A percentile compares a stretch with the other conserved stretches of the same genome.
Evolutionary conservation across 2,329 filamentous ascomycete species (phyloP).

Genomic region (Trichoderma sp.): DNA sequence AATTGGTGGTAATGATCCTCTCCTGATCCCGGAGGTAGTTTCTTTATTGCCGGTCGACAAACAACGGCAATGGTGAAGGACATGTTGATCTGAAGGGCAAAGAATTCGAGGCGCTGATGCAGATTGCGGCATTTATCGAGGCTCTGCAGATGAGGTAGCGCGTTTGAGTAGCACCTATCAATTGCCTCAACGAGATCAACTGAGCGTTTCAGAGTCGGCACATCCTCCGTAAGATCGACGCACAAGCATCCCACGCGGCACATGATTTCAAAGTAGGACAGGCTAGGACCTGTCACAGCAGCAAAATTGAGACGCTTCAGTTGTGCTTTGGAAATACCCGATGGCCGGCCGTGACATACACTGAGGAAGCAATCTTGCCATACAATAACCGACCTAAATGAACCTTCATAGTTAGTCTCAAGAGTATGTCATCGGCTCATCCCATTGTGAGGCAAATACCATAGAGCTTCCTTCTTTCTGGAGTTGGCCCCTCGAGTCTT

Average conservation of each 20-base stretch:
- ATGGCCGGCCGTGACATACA: not conserved
- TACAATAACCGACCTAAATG: not conserved
- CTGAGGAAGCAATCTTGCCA: not conserved
- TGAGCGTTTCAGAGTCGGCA: not conserved
- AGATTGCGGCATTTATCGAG: no score
- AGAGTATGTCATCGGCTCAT: no score
- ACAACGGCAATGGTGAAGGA: not conserved
- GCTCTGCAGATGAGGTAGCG: no score
- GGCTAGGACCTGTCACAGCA: not conserved
- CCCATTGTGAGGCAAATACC: not conserved
- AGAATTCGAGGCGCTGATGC: no score
- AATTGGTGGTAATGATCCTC: not conserved
- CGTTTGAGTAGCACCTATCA: not conserved
- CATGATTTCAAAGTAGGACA: not conserved
- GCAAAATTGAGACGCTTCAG: not conserved
- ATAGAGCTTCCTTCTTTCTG: not conserved
- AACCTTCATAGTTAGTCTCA: not conserved
- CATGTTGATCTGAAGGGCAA: not conserved
- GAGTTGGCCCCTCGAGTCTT: not conserved
- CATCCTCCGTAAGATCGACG: not conserved
- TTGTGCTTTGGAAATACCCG: not conserved
- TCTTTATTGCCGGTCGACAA: not conserved
- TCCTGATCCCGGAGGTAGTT: not conserved
- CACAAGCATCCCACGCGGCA: not conserved
- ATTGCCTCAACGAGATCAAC: not conserved